Conservation (phyloP, 257 asterid genomes). For the Plantago major region DNA sequence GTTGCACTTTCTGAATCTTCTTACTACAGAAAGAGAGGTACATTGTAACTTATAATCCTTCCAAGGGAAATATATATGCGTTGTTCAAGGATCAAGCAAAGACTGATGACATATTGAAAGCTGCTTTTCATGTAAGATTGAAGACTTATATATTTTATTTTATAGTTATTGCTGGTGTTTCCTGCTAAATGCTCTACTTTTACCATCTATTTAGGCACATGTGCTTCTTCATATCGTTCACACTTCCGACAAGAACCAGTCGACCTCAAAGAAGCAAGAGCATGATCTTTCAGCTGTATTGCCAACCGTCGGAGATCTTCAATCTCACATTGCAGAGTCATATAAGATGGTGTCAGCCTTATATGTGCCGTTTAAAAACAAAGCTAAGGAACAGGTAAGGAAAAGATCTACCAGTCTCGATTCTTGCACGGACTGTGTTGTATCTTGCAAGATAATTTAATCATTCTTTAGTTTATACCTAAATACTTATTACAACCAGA, state of each 20-base stretch:
- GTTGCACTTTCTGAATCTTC: conserved; percentile 12
- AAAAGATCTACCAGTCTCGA: conserved; percentile 2
- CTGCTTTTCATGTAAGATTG: conserved; percentile 87
- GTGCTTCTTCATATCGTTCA: conserved; percentile 79
- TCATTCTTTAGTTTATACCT: too few species aligned
- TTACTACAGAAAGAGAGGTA: conserved; percentile 74
- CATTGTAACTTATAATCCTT: conserved; percentile 78
- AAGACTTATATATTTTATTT: conserved; percentile 18
- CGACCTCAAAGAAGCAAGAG: conserved; percentile 37
- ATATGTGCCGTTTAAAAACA: conserved; percentile 81
- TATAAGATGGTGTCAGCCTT: conserved; percentile 91
- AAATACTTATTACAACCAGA: too few species aligned
- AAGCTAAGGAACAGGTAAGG: conserved; percentile 84
- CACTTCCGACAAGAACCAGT: conserved; percentile 44
- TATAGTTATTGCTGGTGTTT: conserved; percentile 7
- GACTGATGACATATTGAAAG: conserved; percentile 93
- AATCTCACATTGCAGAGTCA: conserved; percentile 76
- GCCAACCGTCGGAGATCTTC: conserved; percentile 56
- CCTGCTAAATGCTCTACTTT: conserved; percentile 24
- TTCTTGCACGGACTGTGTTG: neutral
- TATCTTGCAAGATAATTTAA: neutral
- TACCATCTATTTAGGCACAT: conserved; percentile 63
- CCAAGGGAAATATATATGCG: conserved; percentile 75
- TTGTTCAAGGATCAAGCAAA: conserved; percentile 93
- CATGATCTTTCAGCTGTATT: conserved; percentile 32